Conservation (phyloP, 2,329 filamentous ascomycete species). For the Penicillium frequentans region DNA sequence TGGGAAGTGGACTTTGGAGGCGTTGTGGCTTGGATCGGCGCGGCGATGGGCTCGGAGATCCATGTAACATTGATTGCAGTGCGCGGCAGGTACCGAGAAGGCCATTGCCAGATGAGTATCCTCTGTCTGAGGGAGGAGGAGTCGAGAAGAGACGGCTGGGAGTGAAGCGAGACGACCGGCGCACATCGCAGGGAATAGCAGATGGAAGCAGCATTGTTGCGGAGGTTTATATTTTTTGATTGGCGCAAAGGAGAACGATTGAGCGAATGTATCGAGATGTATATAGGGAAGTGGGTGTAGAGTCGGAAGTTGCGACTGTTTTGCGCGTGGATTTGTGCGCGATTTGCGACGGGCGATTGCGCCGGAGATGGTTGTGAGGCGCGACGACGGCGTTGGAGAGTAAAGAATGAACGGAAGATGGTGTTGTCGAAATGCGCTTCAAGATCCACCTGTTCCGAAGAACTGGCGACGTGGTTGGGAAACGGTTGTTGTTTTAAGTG, state of each 20-base stretch:
- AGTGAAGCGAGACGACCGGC: constrained; percentile 38
- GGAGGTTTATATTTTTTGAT: not conserved
- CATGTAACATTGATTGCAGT: constrained; percentile 43
- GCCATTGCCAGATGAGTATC: constrained; percentile 36
- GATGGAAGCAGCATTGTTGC: constrained; percentile 47
- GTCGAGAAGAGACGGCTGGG: constrained; percentile 39
- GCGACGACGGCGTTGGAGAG: constrained; percentile 14
- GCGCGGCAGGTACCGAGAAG: constrained; percentile 44
- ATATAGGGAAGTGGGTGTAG: not conserved
- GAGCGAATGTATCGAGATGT: constrained; percentile 5
- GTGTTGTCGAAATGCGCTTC: constrained; percentile 24
- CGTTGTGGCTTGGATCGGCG: constrained; percentile 36
- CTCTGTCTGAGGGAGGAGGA: constrained; percentile 39
- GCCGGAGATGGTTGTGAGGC: constrained; percentile 31
- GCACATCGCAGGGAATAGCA: constrained; percentile 46
- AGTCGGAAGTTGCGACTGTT: constrained; percentile 6
- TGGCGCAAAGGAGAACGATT: not conserved
- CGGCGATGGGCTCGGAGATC: constrained; percentile 40
- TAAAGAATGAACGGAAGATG: constrained; percentile 18
- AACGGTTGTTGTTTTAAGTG: constrained; percentile 56
- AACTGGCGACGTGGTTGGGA: constrained; percentile 51
- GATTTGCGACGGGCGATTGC: constrained; percentile 30
- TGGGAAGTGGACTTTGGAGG: constrained; percentile 41
- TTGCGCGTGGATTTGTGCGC: constrained; percentile 14
- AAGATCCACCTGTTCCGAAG: constrained; percentile 19